These are phyloP conservation scores for Sporothrix pseudoabietina DNA, from an alignment of 2,329 filamentous ascomycete genomes.

Conservation along the genomic window DNA sequence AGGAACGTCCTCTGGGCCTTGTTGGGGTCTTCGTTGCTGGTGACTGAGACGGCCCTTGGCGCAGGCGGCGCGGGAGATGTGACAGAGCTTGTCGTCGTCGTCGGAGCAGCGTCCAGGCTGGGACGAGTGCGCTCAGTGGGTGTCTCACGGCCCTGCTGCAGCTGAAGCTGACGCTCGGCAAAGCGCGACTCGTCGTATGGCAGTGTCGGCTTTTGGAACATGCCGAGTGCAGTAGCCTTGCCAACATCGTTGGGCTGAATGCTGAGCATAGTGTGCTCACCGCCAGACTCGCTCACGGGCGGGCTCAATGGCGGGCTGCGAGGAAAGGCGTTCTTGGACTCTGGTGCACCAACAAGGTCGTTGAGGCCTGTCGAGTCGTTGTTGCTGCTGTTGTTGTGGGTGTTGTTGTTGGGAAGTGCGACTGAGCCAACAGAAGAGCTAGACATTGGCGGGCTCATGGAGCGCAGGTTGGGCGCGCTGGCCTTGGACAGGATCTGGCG, in stretches of 20 bases:
- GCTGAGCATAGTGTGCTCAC: conserved; percentile 60
- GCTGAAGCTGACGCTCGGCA: conserved; percentile 75
- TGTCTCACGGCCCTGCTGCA: conserved; percentile 73
- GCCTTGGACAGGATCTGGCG: conserved; percentile 53
- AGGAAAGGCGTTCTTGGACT: conserved; percentile 41
- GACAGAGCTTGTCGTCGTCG: neutral
- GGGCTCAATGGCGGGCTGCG: conserved; percentile 63
- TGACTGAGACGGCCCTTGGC: conserved; percentile 46
- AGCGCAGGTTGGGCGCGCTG: conserved; percentile 70
- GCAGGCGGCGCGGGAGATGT: conserved; percentile 40
- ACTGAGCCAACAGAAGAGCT: conserved; percentile 45
- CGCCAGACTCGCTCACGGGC: conserved; percentile 71
- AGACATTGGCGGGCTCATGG: conserved; percentile 53
- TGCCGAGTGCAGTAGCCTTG: conserved; percentile 72
- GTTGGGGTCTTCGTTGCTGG: conserved; percentile 41
- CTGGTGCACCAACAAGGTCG: conserved; percentile 34
- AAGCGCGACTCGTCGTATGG: conserved; percentile 86
- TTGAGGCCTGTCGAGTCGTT: conserved; percentile 21
- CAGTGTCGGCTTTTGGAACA: conserved; percentile 69
- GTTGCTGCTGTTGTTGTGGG: conserved; percentile 34
- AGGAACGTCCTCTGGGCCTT: conserved; percentile 47
- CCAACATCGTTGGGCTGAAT: conserved; percentile 76
- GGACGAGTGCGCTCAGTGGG: conserved; percentile 52
- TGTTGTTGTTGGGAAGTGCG: conserved; percentile 36
- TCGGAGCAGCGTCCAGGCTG: conserved; percentile 46